Evolutionary conservation across 2,329 filamentous ascomycete genomes (phyloP).

Genomic region (Aspergillus uvarum): DNA sequence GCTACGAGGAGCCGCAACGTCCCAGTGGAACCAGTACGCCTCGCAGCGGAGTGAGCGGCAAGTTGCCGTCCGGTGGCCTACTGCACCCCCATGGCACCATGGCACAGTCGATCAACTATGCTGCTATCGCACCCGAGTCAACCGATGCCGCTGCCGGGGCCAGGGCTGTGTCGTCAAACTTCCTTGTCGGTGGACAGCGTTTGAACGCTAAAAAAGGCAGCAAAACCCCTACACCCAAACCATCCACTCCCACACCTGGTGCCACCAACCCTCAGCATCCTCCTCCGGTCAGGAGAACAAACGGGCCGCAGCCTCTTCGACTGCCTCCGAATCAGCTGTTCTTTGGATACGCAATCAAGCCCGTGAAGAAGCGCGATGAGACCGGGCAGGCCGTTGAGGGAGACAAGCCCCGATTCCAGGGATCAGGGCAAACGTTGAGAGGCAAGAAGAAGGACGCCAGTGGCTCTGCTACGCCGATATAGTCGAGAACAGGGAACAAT

Average conservation of each 20-base stretch:
- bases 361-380: slow-evolving; percentile 75
- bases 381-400: slow-evolving; percentile 60
- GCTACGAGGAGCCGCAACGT: slow-evolving; percentile 84
- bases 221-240: slow-evolving; percentile 71
- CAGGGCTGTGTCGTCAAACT: slow-evolving; percentile 70
- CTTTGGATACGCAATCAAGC: slow-evolving; percentile 92
- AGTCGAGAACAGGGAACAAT: background rate
- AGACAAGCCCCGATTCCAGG: slow-evolving; percentile 75
- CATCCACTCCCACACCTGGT: slow-evolving; percentile 69
- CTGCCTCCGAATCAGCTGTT: slow-evolving; percentile 88
- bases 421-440: slow-evolving; percentile 77
- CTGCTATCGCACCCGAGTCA: slow-evolving; percentile 78
- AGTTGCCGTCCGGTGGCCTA: slow-evolving; percentile 67
- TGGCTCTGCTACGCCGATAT: slow-evolving; percentile 38
- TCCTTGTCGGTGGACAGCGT: slow-evolving; percentile 75
- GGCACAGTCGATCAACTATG: slow-evolving; percentile 98
- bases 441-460: slow-evolving; percentile 66
- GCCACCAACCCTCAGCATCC: slow-evolving; percentile 50
- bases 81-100: slow-evolving; percentile 87
- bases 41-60: slow-evolving; percentile 62
- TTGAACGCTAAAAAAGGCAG: slow-evolving; percentile 78
- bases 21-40: slow-evolving; percentile 84
- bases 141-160: slow-evolving; percentile 63
- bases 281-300: slow-evolving; percentile 53
- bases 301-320: slow-evolving; percentile 82